Evolutionary conservation across 352 stramenopile species (phyloP), one percentile per base, ranked within the genome.

Genomic region (Phytophthora megakarya): DNA sequence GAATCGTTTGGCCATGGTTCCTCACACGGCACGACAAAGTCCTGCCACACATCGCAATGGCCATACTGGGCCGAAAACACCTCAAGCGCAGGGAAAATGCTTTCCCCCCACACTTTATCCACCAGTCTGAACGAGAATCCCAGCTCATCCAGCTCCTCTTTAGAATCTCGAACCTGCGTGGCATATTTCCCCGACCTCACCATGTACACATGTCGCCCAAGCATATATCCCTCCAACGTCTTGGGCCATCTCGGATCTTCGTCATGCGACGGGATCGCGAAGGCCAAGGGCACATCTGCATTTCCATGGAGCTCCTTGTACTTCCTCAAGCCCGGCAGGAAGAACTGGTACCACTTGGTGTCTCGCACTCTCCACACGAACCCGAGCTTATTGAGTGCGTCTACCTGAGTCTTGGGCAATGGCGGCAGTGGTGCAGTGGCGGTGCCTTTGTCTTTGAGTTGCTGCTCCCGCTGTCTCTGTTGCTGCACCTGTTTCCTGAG

Each of bases 331-430:
- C 81, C 81, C 0, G 86, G 86, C 12, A 94, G 35, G 30, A 90
- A 91, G 38, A 87, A 86, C 50, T 78, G 53, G 30, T 88, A 63
- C 89, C 78, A 76, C 71, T 93, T 87, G 73, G 83, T 73, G 55
- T 91, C 76, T 69, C 84, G 45, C 49, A 91, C 84, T 44, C 84
- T 85, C 93, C 95, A 98, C 19, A 97, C 78, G 72, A 98, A 98
- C 4, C 90, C 93, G 7, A 98, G 65, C 8, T 71, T 70, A 55
- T 98, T 85, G n/a, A 98, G 76, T 30, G 87, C 73, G 0, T 88
- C 70, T 40, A 84, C 80, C 9, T 96, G 72, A 8, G 80, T 70
- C 28, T 77, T 71, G 32, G 91, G 76, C 7, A 94, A 40, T 9
- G 74, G 50, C 2, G 59, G 59, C 37, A 78, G 56, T 1, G n/a